A percentile compares a stretch with the other conserved stretches of the same genome.
These are phyloP conservation scores for Gynandropsis gynandra DNA, from an alignment of 345 rosid species.

Conservation along the genomic window DNA sequence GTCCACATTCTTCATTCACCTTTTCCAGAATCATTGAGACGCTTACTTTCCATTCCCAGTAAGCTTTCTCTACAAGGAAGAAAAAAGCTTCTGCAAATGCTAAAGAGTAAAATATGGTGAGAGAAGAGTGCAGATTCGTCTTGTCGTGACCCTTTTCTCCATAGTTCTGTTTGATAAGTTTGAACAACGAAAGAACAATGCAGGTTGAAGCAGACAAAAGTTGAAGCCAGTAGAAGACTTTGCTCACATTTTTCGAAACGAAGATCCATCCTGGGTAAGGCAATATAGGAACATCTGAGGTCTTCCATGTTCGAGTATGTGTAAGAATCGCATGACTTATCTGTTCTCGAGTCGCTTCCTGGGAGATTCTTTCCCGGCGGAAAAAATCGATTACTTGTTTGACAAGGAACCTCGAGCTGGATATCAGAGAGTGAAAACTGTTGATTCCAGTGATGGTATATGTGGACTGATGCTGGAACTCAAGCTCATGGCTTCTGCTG, in stretches of 20 bases:
- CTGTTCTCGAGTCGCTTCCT: neutral
- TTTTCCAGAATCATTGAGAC: constrained; percentile 54
- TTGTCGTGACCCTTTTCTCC: constrained; percentile 50
- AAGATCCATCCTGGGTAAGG: constrained; percentile 74
- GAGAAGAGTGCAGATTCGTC: constrained; percentile 58
- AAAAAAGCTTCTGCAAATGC: constrained; percentile 77
- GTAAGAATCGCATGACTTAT: neutral
- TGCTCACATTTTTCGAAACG: constrained; percentile 61
- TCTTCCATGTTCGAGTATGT: constrained; percentile 51
- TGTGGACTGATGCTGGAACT: constrained; percentile 80
- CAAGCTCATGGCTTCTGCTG: constrained; percentile 92
- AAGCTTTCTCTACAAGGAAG: constrained; percentile 73
- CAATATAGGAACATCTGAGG: constrained; percentile 74
- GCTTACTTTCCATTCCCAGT: constrained; percentile 67
- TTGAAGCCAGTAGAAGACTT: constrained; percentile 76
- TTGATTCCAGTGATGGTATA: constrained; percentile 68
- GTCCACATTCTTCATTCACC: constrained; percentile 60
- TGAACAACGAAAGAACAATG: constrained; percentile 53
- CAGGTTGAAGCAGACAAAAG: constrained; percentile 70
- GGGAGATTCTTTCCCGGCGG: neutral
- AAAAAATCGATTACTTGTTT: constrained; percentile 23
- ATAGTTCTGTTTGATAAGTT: constrained; percentile 59
- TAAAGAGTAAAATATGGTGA: constrained; percentile 67
- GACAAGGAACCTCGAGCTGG: constrained; percentile 33
- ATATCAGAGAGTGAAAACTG: constrained; percentile 46